Evolutionary conservation across 2,329 filamentous ascomycete genomes (phyloP).

Genomic region (Didymella exigua): DNA sequence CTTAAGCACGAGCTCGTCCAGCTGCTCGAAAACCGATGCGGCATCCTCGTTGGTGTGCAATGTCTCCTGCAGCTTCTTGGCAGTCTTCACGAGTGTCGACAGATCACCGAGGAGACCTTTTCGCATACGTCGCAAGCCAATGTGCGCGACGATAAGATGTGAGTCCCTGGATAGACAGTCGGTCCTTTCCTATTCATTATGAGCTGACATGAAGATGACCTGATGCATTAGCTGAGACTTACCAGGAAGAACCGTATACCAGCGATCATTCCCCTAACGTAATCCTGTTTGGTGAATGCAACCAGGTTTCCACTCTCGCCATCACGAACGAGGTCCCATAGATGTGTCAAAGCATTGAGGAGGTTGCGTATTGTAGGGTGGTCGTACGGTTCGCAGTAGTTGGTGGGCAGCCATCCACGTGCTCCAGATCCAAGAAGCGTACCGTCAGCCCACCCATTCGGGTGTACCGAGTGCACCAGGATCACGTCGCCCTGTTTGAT

Average conservation of each 20-base stretch:
- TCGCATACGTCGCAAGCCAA: slow-evolving; percentile 76
- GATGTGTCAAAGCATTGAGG: slow-evolving; percentile 83
- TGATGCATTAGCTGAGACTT: slow-evolving; percentile 49
- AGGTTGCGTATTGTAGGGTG: slow-evolving; percentile 84
- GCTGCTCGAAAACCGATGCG: slow-evolving; percentile 69
- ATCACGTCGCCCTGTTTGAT: slow-evolving; percentile 91
- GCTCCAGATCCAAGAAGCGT: slow-evolving; percentile 85
- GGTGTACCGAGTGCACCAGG: slow-evolving; percentile 93
- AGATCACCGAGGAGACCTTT: slow-evolving; percentile 90
- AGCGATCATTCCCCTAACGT: slow-evolving; percentile 91
- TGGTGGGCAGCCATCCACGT: slow-evolving; percentile 94
- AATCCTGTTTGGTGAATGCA: slow-evolving; percentile 88
- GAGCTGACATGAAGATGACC: slow-evolving; percentile 14
- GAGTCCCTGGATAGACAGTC: slow-evolving; percentile 87
- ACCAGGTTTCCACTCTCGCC: slow-evolving; percentile 75
- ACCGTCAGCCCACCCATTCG: slow-evolving; percentile 97
- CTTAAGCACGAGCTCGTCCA: slow-evolving; percentile 92
- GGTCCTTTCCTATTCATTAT: slow-evolving; percentile 72
- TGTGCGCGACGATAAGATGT: slow-evolving; percentile 72
- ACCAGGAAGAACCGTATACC: slow-evolving; percentile 89
- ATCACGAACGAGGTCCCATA: slow-evolving; percentile 88
- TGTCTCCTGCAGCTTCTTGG: slow-evolving; percentile 81
- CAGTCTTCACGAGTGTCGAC: slow-evolving; percentile 84
- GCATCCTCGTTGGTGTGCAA: slow-evolving; percentile 52
- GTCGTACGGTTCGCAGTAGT: slow-evolving; percentile 96